phyloP scores from a whole-genome alignment of 2,329 filamentous ascomycete genomes.

The Bipolaris bicolor region DNA sequence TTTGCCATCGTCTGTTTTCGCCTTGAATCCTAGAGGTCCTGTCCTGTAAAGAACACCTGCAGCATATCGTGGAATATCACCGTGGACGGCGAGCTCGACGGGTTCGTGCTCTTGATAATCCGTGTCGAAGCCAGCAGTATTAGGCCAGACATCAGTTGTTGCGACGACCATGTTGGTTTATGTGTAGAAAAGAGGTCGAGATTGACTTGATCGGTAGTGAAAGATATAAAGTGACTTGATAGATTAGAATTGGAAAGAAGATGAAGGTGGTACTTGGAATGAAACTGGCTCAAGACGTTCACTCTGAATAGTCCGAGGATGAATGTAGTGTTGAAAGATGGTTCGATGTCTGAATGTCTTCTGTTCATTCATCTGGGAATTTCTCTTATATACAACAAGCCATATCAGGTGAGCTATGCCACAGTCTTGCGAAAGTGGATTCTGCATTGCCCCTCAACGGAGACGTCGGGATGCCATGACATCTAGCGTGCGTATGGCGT shows the following conservation, averaged over 20 bases:
- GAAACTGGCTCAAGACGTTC: background rate
- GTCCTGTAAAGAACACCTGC: slow-evolving; percentile 71
- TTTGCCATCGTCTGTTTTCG: slow-evolving; percentile 65
- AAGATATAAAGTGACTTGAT: background rate
- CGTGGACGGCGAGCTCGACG: slow-evolving; percentile 67
- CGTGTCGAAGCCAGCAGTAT: slow-evolving; percentile 61
- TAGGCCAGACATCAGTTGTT: slow-evolving; percentile 38
- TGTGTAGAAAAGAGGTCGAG: background rate
- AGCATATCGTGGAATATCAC: slow-evolving; percentile 72
- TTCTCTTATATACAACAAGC: too few relatives aligned
- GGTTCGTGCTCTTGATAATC: slow-evolving; percentile 70
- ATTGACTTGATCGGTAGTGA: background rate
- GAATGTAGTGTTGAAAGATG: background rate
- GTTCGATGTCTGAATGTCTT: too few relatives aligned
- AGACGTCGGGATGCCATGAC: too few relatives aligned
- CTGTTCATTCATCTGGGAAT: too few relatives aligned
- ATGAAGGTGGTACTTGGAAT: background rate
- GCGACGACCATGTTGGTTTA: slow-evolving; percentile 8
- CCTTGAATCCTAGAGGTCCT: slow-evolving; percentile 69
- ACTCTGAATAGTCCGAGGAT: too few relatives aligned
- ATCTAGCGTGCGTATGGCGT: too few relatives aligned
- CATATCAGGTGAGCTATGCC: too few relatives aligned
- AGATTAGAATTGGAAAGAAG: background rate
- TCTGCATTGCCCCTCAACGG: too few relatives aligned
- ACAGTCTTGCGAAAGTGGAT: too few relatives aligned